A percentile compares a stretch with the other conserved stretches of the same genome.
Evolutionary conservation across 2,329 filamentous ascomycete species (phyloP).

Genomic region (Penicillium sp.): DNA sequence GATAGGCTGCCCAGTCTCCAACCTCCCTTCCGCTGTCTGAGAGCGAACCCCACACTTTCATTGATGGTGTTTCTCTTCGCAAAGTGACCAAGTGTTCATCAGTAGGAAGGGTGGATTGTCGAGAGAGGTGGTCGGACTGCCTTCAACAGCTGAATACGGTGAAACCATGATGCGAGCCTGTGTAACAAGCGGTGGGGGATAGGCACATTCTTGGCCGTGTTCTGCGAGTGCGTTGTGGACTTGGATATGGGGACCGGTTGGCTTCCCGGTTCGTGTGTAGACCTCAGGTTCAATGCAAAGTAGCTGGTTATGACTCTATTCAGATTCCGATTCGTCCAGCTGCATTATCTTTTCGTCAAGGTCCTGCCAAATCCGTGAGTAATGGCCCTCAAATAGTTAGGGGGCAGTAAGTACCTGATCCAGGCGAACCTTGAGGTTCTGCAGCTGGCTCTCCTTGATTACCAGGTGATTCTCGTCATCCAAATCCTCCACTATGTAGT

Average conservation of each 20-base stretch:
- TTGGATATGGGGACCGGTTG: not conserved
- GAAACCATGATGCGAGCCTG: not conserved
- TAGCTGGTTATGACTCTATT: conserved; percentile 19
- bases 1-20: not conserved
- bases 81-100: not conserved
- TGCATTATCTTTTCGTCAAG: conserved; percentile 43
- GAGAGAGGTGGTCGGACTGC: not conserved
- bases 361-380: conserved; percentile 27
- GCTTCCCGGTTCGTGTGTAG: not conserved
- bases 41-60: not conserved
- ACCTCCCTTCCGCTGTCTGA: no score
- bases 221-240: not conserved
- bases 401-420: conserved; percentile 28
- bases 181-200: not conserved
- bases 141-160: not conserved
- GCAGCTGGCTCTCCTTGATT: conserved; percentile 41
- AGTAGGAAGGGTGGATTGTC: not conserved
- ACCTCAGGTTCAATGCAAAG: not conserved
- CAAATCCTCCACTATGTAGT: conserved; percentile 43
- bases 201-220: not conserved
- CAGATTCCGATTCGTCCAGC: conserved; percentile 40
- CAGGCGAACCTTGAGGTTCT: conserved; percentile 35
- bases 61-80: not conserved
- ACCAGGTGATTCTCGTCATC: conserved; percentile 41
- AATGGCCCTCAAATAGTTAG: not conserved